These are phyloP conservation scores for Scheffersomyces lignosus DNA, from an alignment of 805 yeast species.

Conservation along the genomic window DNA sequence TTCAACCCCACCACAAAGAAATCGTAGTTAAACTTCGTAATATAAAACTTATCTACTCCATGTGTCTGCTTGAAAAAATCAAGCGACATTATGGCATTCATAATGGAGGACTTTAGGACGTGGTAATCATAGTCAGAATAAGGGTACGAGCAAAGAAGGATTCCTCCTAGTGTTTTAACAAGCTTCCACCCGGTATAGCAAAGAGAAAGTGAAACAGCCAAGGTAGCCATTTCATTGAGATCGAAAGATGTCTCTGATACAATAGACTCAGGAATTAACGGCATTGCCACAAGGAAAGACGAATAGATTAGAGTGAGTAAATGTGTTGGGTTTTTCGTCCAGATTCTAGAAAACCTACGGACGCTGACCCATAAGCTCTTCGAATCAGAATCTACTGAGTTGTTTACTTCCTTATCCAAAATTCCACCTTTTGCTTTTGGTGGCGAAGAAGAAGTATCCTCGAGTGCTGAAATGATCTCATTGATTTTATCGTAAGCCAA, in stretches of 20 bases:
- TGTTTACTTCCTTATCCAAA: constrained; percentile 2
- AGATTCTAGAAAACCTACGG: constrained; percentile 13
- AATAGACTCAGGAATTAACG: constrained; percentile 35
- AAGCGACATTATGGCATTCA: constrained; percentile 45
- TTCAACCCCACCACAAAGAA: constrained; percentile 57
- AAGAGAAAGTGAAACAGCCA: constrained; percentile 44
- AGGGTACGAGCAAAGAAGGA: constrained; percentile 56
- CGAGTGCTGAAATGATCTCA: constrained; percentile 29
- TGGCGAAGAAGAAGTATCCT: constrained; percentile 13
- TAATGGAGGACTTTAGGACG: constrained; percentile 39
- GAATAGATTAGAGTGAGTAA: constrained; percentile 47
- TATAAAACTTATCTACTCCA: constrained; percentile 46
- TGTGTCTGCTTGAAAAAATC: constrained; percentile 54
- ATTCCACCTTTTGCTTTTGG: constrained; percentile 6
- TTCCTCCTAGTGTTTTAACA: constrained; percentile 51
- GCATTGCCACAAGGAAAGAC: constrained; percentile 39
- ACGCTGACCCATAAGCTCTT: constrained; percentile 3
- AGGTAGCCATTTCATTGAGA: constrained; percentile 46
- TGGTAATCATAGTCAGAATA: constrained; percentile 38
- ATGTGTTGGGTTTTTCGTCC: constrained; percentile 44
- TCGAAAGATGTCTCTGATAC: constrained; percentile 30
- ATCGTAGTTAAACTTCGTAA: constrained; percentile 64
- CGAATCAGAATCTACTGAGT: neutral
- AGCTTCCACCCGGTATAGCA: constrained; percentile 53
- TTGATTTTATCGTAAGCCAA: constrained; percentile 33